Conservation (phyloP, 225 moss, liverwort and hornwort species). For the Antitrichia curtipendula region DNA sequence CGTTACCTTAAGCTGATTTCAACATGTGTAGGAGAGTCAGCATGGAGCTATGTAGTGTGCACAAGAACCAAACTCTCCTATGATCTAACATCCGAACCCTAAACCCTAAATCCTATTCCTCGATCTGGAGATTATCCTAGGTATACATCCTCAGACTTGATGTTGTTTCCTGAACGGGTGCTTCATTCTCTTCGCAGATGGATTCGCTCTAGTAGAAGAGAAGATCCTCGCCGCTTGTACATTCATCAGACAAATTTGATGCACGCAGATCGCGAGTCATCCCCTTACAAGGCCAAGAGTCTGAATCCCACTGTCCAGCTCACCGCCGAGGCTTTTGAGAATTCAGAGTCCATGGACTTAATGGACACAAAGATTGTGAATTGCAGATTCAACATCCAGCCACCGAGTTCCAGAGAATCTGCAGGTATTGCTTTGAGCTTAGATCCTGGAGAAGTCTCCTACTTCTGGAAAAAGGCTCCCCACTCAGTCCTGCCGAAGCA, state of each 20-base stretch:
- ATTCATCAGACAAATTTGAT: constrained; percentile 18
- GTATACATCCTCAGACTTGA: background rate
- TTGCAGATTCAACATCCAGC: constrained; percentile 5
- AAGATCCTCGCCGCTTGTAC: constrained; percentile 33
- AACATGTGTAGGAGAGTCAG: background rate
- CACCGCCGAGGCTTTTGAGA: background rate
- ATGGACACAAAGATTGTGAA: background rate
- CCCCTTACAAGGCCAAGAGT: background rate
- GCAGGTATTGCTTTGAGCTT: constrained; percentile 2
- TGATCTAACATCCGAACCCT: too few relatives aligned
- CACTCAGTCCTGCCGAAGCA: background rate
- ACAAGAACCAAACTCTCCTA: background rate
- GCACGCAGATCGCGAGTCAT: background rate
- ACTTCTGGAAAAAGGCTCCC: background rate
- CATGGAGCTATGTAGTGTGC: background rate
- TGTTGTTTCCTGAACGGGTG: background rate
- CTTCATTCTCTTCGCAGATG: constrained; percentile 10
- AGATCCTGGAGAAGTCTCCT: constrained; percentile 8
- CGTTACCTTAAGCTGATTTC: background rate
- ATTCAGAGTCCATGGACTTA: background rate
- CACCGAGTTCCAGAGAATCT: constrained; percentile 1
- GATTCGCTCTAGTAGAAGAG: constrained; percentile 40
- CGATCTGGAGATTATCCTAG: background rate
- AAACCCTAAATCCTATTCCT: too few relatives aligned
- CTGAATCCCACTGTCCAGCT: background rate